These are phyloP conservation scores for Colletotrichum salicis DNA, from an alignment of 2,329 filamentous ascomycete genomes.

Conservation along the genomic window DNA sequence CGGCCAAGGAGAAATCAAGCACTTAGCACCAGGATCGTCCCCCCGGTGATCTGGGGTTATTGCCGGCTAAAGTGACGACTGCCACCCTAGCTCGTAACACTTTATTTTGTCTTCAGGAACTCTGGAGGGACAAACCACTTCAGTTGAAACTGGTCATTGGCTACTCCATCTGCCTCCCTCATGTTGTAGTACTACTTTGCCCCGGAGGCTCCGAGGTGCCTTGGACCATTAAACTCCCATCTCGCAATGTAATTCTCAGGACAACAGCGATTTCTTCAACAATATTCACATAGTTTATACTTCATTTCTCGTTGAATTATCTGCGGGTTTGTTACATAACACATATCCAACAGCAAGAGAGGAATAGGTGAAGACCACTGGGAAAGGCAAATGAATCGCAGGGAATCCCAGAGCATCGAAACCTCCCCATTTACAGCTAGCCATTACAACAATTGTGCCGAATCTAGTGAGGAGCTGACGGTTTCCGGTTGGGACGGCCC, in stretches of 20 bases:
- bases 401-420: not conserved
- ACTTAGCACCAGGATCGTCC: not conserved
- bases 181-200: not conserved
- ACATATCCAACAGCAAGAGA: not conserved
- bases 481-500: not conserved
- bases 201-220: not conserved
- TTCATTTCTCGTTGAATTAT: not conserved
- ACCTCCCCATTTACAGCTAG: not conserved
- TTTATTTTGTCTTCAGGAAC: not conserved
- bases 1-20: slow-evolving; percentile 13
- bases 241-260: not conserved
- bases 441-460: not conserved
- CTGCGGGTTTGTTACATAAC: not conserved
- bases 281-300: not conserved
- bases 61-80: slow-evolving; percentile 15
- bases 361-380: not conserved
- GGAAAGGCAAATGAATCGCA: not conserved
- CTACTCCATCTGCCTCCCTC: not conserved
- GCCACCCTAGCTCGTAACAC: not conserved
- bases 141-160: not conserved
- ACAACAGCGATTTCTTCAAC: not conserved
- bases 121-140: not conserved
- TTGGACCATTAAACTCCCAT: not conserved
- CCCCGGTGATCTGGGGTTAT: not conserved
- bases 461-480: not conserved